Percentiles rank a stretch among this genome's conserved stretches.
Evolutionary conservation across 495 filamentous ascomycete genomes (phyloP).

Genomic region (Lasiosphaeriaceae sp.): DNA sequence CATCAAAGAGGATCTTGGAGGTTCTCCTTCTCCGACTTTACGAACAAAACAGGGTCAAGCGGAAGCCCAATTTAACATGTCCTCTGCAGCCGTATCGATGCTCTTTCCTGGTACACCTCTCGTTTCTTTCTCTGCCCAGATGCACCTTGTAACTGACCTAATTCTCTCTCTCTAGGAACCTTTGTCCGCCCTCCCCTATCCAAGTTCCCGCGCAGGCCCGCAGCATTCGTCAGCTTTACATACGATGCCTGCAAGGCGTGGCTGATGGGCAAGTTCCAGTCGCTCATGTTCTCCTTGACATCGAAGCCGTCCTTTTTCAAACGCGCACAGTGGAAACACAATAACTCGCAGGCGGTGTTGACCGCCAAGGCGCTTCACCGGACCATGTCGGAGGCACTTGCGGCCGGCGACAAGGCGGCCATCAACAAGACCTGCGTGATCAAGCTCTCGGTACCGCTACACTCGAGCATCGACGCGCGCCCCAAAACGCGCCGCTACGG

Average conservation of each 20-base stretch:
- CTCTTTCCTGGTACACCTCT: constrained; percentile 16
- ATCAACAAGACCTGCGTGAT: constrained; percentile 57
- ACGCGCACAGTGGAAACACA: constrained; percentile 32
- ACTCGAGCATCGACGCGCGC: constrained; percentile 52
- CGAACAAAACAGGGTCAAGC: neutral
- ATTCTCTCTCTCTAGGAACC: too few relatives aligned
- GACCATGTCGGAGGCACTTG: constrained; percentile 69
- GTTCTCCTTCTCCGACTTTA: neutral
- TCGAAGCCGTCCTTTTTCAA: constrained; percentile 29
- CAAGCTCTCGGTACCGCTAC: constrained; percentile 56
- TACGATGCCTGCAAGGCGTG: constrained; percentile 10
- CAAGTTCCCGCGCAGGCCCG: constrained; percentile 10
- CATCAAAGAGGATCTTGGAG: neutral
- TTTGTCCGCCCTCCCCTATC: constrained; percentile 23
- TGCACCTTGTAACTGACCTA: too few relatives aligned
- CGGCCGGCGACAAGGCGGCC: constrained; percentile 55
- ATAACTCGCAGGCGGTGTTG: constrained; percentile 39
- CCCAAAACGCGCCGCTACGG: constrained; percentile 42
- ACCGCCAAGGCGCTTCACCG: constrained; percentile 59
- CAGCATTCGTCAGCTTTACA: constrained; percentile 10
- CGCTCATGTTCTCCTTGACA: constrained; percentile 11
- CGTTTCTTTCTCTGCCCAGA: neutral
- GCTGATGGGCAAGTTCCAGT: constrained; percentile 1
- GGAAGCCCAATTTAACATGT: neutral
- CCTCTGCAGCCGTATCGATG: constrained; percentile 5